Conservation (phyloP, 352 stramenopile genomes). For the Blastocystis sp. region DNA sequence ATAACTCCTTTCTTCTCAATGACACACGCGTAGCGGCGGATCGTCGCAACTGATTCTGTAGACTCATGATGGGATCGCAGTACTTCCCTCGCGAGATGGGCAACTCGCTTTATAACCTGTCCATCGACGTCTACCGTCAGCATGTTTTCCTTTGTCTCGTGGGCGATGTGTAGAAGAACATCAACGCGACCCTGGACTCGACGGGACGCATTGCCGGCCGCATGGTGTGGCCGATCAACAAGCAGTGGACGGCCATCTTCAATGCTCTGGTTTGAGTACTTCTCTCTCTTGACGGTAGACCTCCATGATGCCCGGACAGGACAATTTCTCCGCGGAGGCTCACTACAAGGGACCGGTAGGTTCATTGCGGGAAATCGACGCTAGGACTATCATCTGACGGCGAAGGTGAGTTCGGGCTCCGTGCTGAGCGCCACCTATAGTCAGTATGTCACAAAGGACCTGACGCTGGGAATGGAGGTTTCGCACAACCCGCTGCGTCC, state of each 20-base stretch:
- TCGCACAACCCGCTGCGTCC: neutral
- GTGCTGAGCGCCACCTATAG: neutral
- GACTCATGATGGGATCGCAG: constrained; percentile 43
- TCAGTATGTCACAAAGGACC: constrained; percentile 5
- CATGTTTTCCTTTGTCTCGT: neutral
- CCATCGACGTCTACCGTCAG: neutral
- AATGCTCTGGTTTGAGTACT: neutral
- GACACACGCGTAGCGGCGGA: neutral
- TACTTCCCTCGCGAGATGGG: constrained; percentile 41
- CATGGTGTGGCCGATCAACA: constrained; percentile 12
- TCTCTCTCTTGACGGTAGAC: neutral
- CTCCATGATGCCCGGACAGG: neutral
- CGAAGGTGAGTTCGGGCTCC: neutral
- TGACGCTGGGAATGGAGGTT: constrained; percentile 30
- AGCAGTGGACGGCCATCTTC: neutral
- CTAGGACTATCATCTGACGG: constrained; percentile 26
- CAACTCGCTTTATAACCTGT: constrained; percentile 48
- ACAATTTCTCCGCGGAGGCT: neutral
- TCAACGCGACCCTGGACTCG: constrained; percentile 47
- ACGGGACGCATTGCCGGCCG: neutral
- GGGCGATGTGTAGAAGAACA: neutral
- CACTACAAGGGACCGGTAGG: constrained; percentile 1
- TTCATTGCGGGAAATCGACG: neutral
- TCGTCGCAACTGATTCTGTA: neutral
- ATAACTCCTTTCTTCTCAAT: constrained; percentile 33